A percentile compares a stretch with the other conserved stretches of the same genome.
Evolutionary conservation across 352 stramenopile species (phyloP).

Genomic region (Phytopythium chamaehyphon): DNA sequence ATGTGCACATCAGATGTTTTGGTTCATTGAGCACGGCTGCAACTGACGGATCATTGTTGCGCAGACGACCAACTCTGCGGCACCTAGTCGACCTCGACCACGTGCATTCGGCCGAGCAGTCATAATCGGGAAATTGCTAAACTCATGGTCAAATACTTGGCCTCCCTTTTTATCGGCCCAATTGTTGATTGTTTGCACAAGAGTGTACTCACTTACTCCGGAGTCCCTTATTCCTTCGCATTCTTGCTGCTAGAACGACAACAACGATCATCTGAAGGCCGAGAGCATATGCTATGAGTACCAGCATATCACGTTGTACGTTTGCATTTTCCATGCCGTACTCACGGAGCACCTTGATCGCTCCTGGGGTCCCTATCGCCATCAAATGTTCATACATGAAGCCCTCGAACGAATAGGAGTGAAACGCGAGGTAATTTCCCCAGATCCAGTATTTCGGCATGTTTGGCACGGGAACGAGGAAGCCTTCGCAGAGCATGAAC

Average conservation of each 20-base stretch:
- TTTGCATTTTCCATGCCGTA: constrained; percentile 65
- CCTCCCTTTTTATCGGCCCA: no score
- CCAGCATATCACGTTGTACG: constrained; percentile 47
- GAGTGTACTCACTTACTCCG: not conserved
- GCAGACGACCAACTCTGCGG: constrained; percentile 68
- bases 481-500: constrained; percentile 87
- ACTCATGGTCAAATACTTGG: no score
- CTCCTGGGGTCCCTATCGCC: constrained; percentile 7
- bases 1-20: constrained; percentile 4
- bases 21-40: not conserved
- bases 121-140: not conserved
- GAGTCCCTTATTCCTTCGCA: constrained; percentile 9
- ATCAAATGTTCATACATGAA: constrained; percentile 87
- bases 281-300: constrained; percentile 43
- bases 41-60: not conserved
- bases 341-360: constrained; percentile 21
- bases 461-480: constrained; percentile 60
- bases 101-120: constrained; percentile 19
- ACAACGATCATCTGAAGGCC: constrained; percentile 49
- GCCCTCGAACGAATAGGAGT: constrained; percentile 82
- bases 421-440: constrained; percentile 85
- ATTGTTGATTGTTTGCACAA: no score
- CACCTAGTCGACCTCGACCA: constrained; percentile 63
- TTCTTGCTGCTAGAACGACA: constrained; percentile 15
- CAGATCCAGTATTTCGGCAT: constrained; percentile 80